These are phyloP conservation scores for Ramalina peruviana DNA, from an alignment of 495 filamentous ascomycete genomes.

Conservation along the genomic window DNA sequence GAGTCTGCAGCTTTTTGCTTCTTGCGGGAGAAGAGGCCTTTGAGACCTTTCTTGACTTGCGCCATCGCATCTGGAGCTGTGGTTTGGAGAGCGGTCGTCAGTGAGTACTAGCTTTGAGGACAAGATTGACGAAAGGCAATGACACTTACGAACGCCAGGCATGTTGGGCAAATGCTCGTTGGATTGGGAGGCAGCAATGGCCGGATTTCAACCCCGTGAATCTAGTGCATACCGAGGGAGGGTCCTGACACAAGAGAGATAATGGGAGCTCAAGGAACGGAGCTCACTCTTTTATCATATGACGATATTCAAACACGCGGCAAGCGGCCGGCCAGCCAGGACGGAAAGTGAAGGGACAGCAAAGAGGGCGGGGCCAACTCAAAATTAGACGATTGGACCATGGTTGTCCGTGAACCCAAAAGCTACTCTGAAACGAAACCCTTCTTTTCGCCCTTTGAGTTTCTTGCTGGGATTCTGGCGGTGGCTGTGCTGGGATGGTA, in stretches of 20 bases:
- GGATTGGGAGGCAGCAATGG: not conserved
- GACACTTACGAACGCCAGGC: conserved; percentile 1
- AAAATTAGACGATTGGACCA: no score
- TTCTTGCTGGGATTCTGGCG: no score
- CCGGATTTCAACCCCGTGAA: not conserved
- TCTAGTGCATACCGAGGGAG: not conserved
- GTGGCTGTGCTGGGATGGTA: no score
- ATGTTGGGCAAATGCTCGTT: not conserved
- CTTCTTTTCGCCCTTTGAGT: no score
- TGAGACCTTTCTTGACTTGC: conserved; percentile 4
- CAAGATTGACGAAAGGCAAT: not conserved
- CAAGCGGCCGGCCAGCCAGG: no score
- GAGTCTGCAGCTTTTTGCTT: not conserved
- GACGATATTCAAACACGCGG: no score
- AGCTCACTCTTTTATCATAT: not conserved
- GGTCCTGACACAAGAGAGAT: not conserved
- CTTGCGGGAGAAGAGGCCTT: not conserved
- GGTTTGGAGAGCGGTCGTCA: not conserved
- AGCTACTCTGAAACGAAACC: no score
- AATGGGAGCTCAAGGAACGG: not conserved
- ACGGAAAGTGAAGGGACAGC: no score
- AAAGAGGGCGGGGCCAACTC: no score
- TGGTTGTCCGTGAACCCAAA: no score
- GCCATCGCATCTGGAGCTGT: not conserved
- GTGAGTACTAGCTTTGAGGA: not conserved